Percentiles rank a stretch among this genome's conserved stretches.
Conservation (phyloP, 805 yeast species). For the Jamesozyma spencerorum region DNA sequence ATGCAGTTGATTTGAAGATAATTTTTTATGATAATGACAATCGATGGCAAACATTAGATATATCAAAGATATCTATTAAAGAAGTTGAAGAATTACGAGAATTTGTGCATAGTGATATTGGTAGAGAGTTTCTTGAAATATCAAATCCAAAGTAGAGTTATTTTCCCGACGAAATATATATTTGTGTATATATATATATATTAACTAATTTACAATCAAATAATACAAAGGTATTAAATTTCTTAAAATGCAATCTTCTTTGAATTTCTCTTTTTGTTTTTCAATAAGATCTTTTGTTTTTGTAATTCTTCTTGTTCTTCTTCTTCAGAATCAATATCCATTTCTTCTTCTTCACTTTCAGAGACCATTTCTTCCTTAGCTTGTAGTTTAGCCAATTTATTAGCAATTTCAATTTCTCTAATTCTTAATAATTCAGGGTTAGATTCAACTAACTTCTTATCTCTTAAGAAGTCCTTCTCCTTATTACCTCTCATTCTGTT, state of each 20-base stretch:
- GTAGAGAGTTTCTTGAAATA: conserved; percentile 3
- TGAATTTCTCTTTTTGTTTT: conserved; percentile 37
- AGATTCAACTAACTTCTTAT: conserved; percentile 77
- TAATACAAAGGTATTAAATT: not conserved
- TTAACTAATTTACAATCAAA: not conserved
- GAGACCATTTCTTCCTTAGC: conserved; percentile 44
- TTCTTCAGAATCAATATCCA: conserved; percentile 42
- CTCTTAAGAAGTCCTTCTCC: conserved; percentile 75
- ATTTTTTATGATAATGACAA: conserved; percentile 5
- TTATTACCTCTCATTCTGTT: conserved; percentile 98
- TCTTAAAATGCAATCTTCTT: conserved; percentile 33
- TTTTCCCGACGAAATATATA: not conserved
- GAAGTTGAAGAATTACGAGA: conserved; percentile 10
- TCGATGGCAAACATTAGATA: conserved; percentile 12
- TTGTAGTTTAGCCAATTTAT: conserved; percentile 61
- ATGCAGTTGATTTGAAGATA: conserved; percentile 11
- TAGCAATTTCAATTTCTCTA: conserved; percentile 87
- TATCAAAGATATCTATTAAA: conserved; percentile 5
- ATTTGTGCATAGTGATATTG: conserved; percentile 6
- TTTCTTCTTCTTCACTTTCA: conserved; percentile 39
- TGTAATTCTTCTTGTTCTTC: conserved; percentile 40
- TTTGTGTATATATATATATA: not conserved
- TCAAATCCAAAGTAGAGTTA: not conserved
- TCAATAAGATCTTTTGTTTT: conserved; percentile 53
- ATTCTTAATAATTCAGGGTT: conserved; percentile 84